These are phyloP conservation scores for Fusarium sp. DNA, from an alignment of 2,329 filamentous ascomycete genomes.

Conservation along the genomic window DNA sequence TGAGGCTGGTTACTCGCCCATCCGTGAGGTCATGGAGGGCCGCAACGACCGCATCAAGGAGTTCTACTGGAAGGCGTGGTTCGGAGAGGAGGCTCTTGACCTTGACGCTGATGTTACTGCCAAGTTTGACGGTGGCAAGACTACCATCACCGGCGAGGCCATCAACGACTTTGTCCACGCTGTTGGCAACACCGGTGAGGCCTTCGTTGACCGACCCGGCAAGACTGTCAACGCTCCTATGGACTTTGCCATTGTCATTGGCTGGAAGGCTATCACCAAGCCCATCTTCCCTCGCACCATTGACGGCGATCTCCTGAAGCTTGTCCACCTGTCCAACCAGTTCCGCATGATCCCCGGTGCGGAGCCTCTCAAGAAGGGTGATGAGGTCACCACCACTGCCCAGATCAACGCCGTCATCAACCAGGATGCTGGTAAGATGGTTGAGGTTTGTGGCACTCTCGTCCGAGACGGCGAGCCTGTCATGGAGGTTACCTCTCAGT, in stretches of 20 bases:
- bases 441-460: constrained; percentile 98
- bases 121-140: constrained; percentile 89
- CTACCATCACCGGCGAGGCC: constrained; percentile 88
- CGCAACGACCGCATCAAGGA: constrained; percentile 99
- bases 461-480: constrained; percentile 84
- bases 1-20: constrained; percentile 96
- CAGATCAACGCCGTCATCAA: constrained; percentile 98
- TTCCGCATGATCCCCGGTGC: constrained; percentile 99
- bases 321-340: constrained; percentile 95
- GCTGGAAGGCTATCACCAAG: constrained; percentile 99
- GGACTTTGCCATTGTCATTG: constrained; percentile 98
- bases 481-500: constrained; percentile 99
- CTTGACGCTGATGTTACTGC: constrained; percentile 88
- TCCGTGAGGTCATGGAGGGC: constrained; percentile 93
- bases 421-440: constrained; percentile 99
- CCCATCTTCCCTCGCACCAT: constrained; percentile 98
- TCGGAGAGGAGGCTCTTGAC: constrained; percentile 85
- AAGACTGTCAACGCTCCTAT: constrained; percentile 96
- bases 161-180: constrained; percentile 99
- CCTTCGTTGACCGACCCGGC: constrained; percentile 94
- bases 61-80: constrained; percentile 99
- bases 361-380: constrained; percentile 93
- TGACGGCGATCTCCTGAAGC: constrained; percentile 93
- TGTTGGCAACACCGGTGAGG: constrained; percentile 96
- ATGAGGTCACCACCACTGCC: constrained; percentile 90